Base-by-base conservation (phyloP, 179 eudicot genomes). In the Silene vulgaris region DNA sequence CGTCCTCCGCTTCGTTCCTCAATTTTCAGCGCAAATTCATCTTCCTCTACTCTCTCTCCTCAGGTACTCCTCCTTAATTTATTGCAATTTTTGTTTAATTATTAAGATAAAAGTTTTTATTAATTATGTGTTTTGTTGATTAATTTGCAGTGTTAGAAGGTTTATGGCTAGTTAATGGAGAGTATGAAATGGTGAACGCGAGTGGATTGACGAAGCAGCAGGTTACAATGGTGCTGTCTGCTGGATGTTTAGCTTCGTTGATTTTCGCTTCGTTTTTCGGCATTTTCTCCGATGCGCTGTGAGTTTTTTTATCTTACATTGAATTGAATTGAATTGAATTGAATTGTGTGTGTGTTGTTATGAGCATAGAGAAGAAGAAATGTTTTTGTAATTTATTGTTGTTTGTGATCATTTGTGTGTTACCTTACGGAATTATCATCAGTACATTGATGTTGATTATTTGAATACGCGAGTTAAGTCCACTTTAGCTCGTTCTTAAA, bases 261-360 rank as follows among this genome's bases (percentile, higher is more conserved):
- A 54, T 90, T 69, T 26, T 89, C 72, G 97, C 85, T 63, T 76
- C 89, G 79, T 84, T 84, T 76, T 78, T 87, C 50, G 99, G 99
- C 75, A 70, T 92, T 72, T 80, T 90, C 35, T 88, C 97, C 61
- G 99, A 95, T 86, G 76, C 88, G 57, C 75, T 95, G 99, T 95
- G 83, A 89, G 99, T 82, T 56, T 74, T 30, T 14, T 57, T 12
- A 54, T 74, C 61, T 37, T 30, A 9, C 28, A 43, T 30, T 4
- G 4, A 30, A 30, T 30, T 30, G 35, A 30, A 30, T 37, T 37
- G 45, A 37, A 37, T 37, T 37, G 45, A 37, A 37, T 6, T 37
- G 45, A 37, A 6, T 6, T 37, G 45, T 37, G 45, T 7, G 45
- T 19, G 23, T 50, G 62, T 52, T 12, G 8, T 50, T 71, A 26